Percentiles rank a stretch among this genome's conserved stretches.
Evolutionary conservation across 495 filamentous ascomycete genomes (phyloP).

Genomic region (Penicillium maclennaniae): DNA sequence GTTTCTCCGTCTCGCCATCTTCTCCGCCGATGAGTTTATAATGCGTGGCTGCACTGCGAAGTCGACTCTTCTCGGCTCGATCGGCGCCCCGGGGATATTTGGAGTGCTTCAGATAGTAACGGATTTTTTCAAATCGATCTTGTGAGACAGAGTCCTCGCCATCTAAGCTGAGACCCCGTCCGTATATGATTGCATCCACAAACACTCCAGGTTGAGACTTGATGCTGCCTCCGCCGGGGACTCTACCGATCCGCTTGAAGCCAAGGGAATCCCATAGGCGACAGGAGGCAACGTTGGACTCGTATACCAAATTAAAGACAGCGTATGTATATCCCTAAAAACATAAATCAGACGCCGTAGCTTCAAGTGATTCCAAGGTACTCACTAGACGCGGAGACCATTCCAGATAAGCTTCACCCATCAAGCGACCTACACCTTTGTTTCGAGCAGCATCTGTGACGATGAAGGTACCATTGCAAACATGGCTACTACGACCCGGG

Average conservation of each 20-base stretch:
- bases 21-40: constrained; percentile 68
- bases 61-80: constrained; percentile 89
- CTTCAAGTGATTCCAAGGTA: constrained; percentile 8
- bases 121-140: constrained; percentile 98
- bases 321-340: constrained; percentile 83
- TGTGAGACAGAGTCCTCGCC: constrained; percentile 88
- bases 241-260: constrained; percentile 91
- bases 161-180: constrained; percentile 73
- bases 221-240: constrained; percentile 83
- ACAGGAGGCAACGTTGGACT: constrained; percentile 92
- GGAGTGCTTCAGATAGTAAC: constrained; percentile 90
- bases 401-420: constrained; percentile 92
- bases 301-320: constrained; percentile 97
- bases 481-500: constrained; percentile 89
- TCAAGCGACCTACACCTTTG: constrained; percentile 81
- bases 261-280: constrained; percentile 97
- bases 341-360: neutral
- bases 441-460: constrained; percentile 89
- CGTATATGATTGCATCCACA: constrained; percentile 96
- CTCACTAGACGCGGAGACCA: constrained; percentile 85
- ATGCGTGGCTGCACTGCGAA: constrained; percentile 90
- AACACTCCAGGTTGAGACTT: constrained; percentile 74
- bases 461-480: constrained; percentile 94
- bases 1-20: constrained; percentile 58
- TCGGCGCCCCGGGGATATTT: constrained; percentile 93